phyloP scores from a whole-genome alignment of 2,329 filamentous ascomycete species.

The Albophoma yamanashiensis region DNA sequence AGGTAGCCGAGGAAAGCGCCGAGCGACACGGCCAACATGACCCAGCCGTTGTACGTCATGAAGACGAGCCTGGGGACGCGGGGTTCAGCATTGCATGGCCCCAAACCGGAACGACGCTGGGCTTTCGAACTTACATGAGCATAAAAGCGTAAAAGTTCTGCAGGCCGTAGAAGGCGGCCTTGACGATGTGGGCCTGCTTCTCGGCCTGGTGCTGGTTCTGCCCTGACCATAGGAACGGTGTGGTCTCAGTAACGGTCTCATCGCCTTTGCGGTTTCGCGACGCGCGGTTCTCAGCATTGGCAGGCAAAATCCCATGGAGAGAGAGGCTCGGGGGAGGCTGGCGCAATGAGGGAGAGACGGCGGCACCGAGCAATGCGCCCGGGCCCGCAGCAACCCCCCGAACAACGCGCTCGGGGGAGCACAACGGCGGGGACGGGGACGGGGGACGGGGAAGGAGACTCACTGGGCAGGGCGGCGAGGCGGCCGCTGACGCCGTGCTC shows the following conservation, averaged over 20 bases:
- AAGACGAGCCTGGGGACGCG: slow-evolving; percentile 66
- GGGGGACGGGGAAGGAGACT: slow-evolving; percentile 19
- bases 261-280: slow-evolving; percentile 9
- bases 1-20: slow-evolving; percentile 87
- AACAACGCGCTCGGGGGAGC: too few relatives aligned
- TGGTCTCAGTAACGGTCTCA: slow-evolving; percentile 48
- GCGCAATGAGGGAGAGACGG: background rate
- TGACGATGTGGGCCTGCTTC: slow-evolving; percentile 63
- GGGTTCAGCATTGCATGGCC: background rate
- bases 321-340: background rate
- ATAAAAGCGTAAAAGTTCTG: slow-evolving; percentile 99
- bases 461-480: slow-evolving; percentile 41
- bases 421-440: too few relatives aligned
- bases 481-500: slow-evolving; percentile 46
- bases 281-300: slow-evolving; percentile 19
- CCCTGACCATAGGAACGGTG: slow-evolving; percentile 60
- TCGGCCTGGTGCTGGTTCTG: slow-evolving; percentile 52
- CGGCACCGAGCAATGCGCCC: background rate
- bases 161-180: slow-evolving; percentile 74
- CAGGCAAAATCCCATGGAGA: slow-evolving; percentile 8
- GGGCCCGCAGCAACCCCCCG: too few relatives aligned
- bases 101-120: background rate
- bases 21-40: slow-evolving; percentile 84
- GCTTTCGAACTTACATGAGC: slow-evolving; percentile 67
- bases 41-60: slow-evolving; percentile 99